Percentiles rank a stretch among this genome's conserved stretches.
These are phyloP conservation scores for Pseudopithomyces maydicus DNA, from an alignment of 2,329 filamentous ascomycete species.

Conservation along the genomic window DNA sequence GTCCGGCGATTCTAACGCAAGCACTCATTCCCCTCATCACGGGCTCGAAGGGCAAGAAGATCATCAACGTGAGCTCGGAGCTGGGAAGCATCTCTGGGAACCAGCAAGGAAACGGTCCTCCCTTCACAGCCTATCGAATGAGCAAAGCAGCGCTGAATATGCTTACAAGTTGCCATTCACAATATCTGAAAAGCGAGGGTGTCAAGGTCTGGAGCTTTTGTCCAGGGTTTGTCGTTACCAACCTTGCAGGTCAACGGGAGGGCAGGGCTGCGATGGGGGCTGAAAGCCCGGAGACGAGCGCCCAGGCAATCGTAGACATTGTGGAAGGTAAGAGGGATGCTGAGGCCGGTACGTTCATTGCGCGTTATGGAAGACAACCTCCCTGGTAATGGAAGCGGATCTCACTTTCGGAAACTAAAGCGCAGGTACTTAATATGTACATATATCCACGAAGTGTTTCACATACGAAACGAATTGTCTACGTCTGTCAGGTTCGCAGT, in stretches of 20 bases:
- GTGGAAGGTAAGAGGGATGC: conserved; percentile 36
- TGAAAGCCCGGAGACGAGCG: conserved; percentile 39
- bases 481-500: background rate
- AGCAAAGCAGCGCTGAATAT: conserved; percentile 45
- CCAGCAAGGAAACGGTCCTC: background rate
- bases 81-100: conserved; percentile 37
- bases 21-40: conserved; percentile 41
- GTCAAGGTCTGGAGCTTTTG: conserved; percentile 38
- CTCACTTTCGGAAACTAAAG: background rate
- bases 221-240: conserved; percentile 37
- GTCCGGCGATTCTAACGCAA: conserved; percentile 38
- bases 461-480: too few species aligned
- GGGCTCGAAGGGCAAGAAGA: conserved; percentile 24
- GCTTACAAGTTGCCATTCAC: conserved; percentile 45
- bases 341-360: conserved; percentile 32
- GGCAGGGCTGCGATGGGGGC: conserved; percentile 18
- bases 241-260: conserved; percentile 30
- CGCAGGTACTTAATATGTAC: too few species aligned
- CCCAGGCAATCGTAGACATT: conserved; percentile 37
- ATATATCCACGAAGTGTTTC: background rate
- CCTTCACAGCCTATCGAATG: conserved; percentile 34
- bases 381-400: conserved; percentile 24
- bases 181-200: conserved; percentile 36
- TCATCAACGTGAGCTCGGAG: conserved; percentile 44
- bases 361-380: conserved; percentile 22